phyloP scores from a whole-genome alignment of 768 basidiomycete species.

The Collybiopsis luxurians region DNA sequence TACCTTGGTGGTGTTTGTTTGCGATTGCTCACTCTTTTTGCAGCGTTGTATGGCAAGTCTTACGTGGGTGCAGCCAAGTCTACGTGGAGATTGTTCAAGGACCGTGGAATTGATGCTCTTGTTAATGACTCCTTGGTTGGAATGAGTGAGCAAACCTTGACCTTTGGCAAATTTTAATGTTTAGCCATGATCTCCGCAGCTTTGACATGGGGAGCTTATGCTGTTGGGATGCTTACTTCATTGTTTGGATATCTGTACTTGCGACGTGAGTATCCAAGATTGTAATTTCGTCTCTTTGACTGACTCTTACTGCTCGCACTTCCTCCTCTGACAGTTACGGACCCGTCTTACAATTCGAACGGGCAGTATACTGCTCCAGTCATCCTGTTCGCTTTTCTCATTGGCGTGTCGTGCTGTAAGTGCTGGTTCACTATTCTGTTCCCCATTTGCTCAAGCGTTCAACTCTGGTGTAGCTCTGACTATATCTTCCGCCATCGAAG shows the following conservation, averaged over 20 bases:
- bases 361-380: slow-evolving; percentile 81
- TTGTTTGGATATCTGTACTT: slow-evolving; percentile 79
- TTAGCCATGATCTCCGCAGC: slow-evolving; percentile 34
- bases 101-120: slow-evolving; percentile 78
- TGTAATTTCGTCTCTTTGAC: background rate
- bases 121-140: slow-evolving; percentile 82
- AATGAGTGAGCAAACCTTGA: slow-evolving; percentile 52
- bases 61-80: slow-evolving; percentile 81
- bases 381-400: slow-evolving; percentile 77
- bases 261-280: slow-evolving; percentile 43
- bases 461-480: slow-evolving; percentile 49
- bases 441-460: background rate
- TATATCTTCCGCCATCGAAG: slow-evolving; percentile 72
- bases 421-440: slow-evolving; percentile 12
- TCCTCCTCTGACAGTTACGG: slow-evolving; percentile 46
- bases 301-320: background rate
- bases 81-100: slow-evolving; percentile 75
- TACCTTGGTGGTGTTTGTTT: background rate
- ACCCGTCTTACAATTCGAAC: slow-evolving; percentile 68
- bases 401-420: slow-evolving; percentile 72
- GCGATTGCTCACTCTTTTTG: background rate
- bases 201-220: slow-evolving; percentile 78
- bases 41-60: slow-evolving; percentile 81
- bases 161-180: background rate
- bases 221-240: slow-evolving; percentile 68